These are phyloP conservation scores for Sarocladium brachiariae DNA, from an alignment of 2,329 filamentous ascomycete genomes.

Conservation along the genomic window DNA sequence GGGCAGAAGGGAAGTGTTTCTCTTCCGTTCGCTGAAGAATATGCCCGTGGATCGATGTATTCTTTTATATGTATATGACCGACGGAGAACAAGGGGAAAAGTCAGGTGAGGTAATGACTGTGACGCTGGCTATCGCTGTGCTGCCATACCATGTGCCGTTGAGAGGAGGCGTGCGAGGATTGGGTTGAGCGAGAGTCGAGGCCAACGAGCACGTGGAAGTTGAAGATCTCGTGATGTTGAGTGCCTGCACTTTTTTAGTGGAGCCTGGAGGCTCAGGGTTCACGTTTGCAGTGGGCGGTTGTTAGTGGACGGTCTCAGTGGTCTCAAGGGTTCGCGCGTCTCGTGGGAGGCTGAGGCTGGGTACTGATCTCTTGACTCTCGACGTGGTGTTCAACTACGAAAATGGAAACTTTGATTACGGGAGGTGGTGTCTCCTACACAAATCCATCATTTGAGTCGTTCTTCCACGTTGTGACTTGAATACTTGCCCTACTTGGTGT, in stretches of 20 bases:
- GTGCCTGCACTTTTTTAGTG: slow-evolving; percentile 11
- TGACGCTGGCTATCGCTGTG: background rate
- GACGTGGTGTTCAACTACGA: too few species aligned
- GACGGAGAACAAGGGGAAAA: background rate
- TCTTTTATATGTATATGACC: background rate
- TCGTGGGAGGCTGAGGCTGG: too few species aligned
- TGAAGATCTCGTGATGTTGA: slow-evolving; percentile 10
- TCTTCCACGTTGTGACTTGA: slow-evolving; percentile 41
- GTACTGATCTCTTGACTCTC: too few species aligned
- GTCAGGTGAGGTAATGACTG: slow-evolving; percentile 4
- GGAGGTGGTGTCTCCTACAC: too few species aligned
- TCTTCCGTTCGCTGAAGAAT: background rate
- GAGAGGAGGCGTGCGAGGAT: background rate
- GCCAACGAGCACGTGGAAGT: slow-evolving; percentile 8
- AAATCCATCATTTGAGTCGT: too few species aligned
- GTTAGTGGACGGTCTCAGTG: too few species aligned
- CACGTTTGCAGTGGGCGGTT: too few species aligned
- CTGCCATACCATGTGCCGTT: background rate
- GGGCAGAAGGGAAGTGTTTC: slow-evolving; percentile 10
- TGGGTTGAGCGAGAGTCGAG: background rate
- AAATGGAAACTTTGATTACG: too few species aligned
- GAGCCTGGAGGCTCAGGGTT: too few species aligned
- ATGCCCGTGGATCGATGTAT: too few species aligned
- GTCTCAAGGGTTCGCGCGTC: too few species aligned
- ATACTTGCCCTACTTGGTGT: slow-evolving; percentile 39